Conservation (phyloP, 2,329 filamentous ascomycete genomes). For the Cryphonectria carpinicola region DNA sequence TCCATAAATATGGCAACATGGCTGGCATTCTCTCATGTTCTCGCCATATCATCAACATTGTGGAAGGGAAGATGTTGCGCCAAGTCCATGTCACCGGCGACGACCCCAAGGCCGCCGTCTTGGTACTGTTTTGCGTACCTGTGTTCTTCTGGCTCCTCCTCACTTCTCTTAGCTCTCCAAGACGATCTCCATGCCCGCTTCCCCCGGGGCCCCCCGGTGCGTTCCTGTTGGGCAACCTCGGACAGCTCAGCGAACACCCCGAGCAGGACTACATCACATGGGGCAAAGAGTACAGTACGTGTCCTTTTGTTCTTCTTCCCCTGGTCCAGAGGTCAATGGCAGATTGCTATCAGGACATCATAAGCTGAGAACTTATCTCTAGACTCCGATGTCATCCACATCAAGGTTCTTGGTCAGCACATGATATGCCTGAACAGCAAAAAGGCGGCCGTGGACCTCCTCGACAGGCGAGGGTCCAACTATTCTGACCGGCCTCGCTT, state of each 20-base stretch:
- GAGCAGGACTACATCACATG: conserved; percentile 39
- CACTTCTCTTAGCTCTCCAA: conserved; percentile 5
- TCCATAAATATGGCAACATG: conserved; percentile 10
- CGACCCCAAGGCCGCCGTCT: conserved; percentile 16
- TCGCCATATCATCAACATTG: conserved; percentile 11
- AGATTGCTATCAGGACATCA: not conserved
- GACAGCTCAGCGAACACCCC: conserved; percentile 38
- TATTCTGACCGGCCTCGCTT: conserved; percentile 45
- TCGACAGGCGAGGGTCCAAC: conserved; percentile 43
- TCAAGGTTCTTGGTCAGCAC: conserved; percentile 36
- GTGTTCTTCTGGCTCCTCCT: not conserved
- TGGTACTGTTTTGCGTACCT: not conserved
- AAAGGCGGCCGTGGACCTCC: conserved; percentile 41
- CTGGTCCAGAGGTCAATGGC: not conserved
- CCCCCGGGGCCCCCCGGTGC: conserved; percentile 38
- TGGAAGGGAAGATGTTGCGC: conserved; percentile 19
- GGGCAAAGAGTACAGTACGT: conserved; percentile 39
- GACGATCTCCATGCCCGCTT: conserved; percentile 29
- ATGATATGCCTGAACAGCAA: conserved; percentile 43
- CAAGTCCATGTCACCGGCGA: conserved; percentile 16
- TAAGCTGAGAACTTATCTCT: conserved; percentile 16
- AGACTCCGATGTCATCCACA: conserved; percentile 38
- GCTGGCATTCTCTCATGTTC: conserved; percentile 8
- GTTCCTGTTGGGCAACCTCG: conserved; percentile 38
- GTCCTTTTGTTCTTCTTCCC: too few relatives aligned